Evolutionary conservation across 495 filamentous ascomycete species (phyloP).

Genomic region (Pyronema domesticum): DNA sequence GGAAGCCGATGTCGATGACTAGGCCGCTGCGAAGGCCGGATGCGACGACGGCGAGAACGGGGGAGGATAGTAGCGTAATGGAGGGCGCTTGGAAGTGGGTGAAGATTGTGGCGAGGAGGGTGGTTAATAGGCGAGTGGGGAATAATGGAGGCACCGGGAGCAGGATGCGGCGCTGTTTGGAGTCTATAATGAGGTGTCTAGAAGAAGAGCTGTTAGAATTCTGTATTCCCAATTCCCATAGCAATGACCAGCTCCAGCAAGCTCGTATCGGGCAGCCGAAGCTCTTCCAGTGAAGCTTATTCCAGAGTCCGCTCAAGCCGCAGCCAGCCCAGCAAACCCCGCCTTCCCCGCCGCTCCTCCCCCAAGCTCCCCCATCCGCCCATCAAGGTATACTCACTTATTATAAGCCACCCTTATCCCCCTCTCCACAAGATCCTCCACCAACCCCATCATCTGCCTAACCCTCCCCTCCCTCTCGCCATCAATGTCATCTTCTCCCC

Average conservation of each 20-base stretch:
- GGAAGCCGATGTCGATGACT: slow-evolving; percentile 82
- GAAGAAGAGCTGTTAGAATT: too few species aligned
- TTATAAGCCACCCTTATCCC: slow-evolving; percentile 69
- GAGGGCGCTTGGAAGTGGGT: slow-evolving; percentile 58
- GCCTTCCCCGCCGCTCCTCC: not conserved
- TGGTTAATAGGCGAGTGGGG: slow-evolving; percentile 60
- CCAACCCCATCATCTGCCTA: slow-evolving; percentile 52
- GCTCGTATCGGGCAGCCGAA: too few species aligned
- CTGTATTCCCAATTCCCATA: not conserved
- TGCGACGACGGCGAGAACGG: slow-evolving; percentile 51
- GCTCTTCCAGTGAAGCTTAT: not conserved
- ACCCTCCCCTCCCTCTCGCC: slow-evolving; percentile 48
- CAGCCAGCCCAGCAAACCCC: too few species aligned
- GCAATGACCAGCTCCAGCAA: not conserved
- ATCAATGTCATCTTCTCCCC: not conserved
- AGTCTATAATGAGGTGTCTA: slow-evolving; percentile 60
- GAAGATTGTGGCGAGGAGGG: slow-evolving; percentile 58
- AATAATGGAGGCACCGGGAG: slow-evolving; percentile 60
- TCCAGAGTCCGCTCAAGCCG: too few species aligned
- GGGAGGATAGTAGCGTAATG: slow-evolving; percentile 61
- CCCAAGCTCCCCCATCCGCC: not conserved
- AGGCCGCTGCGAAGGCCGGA: slow-evolving; percentile 67
- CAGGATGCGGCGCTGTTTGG: slow-evolving; percentile 48
- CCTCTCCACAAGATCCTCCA: slow-evolving; percentile 78
- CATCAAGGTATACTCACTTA: slow-evolving; percentile 31